Evolutionary conservation across 805 yeast genomes (phyloP).

Genomic region (Pichia rugopelliculosa): DNA sequence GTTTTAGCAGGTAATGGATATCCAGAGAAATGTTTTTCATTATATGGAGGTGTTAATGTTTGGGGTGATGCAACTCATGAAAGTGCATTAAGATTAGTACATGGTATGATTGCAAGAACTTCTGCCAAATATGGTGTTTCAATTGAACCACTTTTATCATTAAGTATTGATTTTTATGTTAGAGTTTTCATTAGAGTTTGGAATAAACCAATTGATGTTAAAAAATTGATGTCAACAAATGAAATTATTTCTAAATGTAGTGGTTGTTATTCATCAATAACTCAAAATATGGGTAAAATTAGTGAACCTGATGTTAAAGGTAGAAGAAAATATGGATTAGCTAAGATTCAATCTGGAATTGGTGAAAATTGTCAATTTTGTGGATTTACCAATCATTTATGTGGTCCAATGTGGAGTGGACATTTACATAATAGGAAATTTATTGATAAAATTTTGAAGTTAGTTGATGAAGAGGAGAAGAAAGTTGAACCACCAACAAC

Average conservation of each 20-base stretch:
- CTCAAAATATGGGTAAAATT: slow-evolving; percentile 70
- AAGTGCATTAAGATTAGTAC: slow-evolving; percentile 79
- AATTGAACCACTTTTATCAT: slow-evolving; percentile 77
- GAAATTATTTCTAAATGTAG: slow-evolving; percentile 78
- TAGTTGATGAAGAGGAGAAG: slow-evolving; percentile 27
- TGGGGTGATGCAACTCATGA: slow-evolving; percentile 89
- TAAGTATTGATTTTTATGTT: slow-evolving; percentile 90
- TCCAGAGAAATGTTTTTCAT: slow-evolving; percentile 93
- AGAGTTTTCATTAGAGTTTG: slow-evolving; percentile 75
- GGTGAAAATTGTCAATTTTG: slow-evolving; percentile 64
- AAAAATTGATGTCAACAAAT: slow-evolving; percentile 66
- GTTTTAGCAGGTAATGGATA: slow-evolving; percentile 94
- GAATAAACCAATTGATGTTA: slow-evolving; percentile 75
- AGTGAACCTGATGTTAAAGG: slow-evolving; percentile 28
- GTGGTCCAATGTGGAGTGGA: slow-evolving; percentile 97
- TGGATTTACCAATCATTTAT: slow-evolving; percentile 60
- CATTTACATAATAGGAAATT: slow-evolving; percentile 65
- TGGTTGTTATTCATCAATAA: slow-evolving; percentile 70
- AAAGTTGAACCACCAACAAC: slow-evolving; percentile 39
- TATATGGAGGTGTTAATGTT: slow-evolving; percentile 88
- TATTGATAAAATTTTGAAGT: slow-evolving; percentile 53
- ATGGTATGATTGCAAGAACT: slow-evolving; percentile 64
- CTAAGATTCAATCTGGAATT: slow-evolving; percentile 52
- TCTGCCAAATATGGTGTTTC: slow-evolving; percentile 87
- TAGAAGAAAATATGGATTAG: slow-evolving; percentile 44